Evolutionary conservation across 106 monocot species (phyloP), one percentile per base, ranked within the genome.

Genomic region (Xerophyta viscosa): DNA sequence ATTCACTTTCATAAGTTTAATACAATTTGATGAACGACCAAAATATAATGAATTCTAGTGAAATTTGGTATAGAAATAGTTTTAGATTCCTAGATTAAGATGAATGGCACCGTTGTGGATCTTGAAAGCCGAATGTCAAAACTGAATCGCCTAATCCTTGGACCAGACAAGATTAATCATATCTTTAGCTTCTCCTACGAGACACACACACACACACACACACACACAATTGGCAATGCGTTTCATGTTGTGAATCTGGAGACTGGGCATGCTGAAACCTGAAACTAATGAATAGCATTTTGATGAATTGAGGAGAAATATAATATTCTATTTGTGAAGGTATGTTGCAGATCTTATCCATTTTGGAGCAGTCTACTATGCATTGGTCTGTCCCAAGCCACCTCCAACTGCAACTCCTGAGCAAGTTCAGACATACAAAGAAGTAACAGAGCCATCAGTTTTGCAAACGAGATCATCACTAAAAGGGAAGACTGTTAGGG

Each of bases 341-440:
- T 98, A 62, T 79, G 96, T 86, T 77, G 71, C 73, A 82, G 96
- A 98, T 82, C 79, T 98, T 48, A 90, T 98, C 54, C 72, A 67
- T 50, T 98, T 98, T 57, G 96, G 96, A 19, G 96, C 96, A 36
- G 86, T 98, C 27, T 64, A 86, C 63, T 90, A 86, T 69, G 96
- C 96, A 54, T 61, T 98, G 24, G 89, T 98, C 3, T 81, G 89
- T 66, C 96, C 96, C 54, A 73, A 66, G 29, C 96, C 96, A 30
- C 96, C 96, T 29, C 77, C 81, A 50, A 86, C 41, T 63, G 89
- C 96, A 47, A 80, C 89, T 53, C 65, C 82, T 15, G 79, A 98
- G 54, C 79, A 98, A 75, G 4, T 98, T 52, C 66, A 29, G 41
- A 66, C 86, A 27, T 98, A 76, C 52, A 79, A 77, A 58, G 74